Conservation (phyloP, 2,329 filamentous ascomycete genomes). For the Niveomyces coronatus region DNA sequence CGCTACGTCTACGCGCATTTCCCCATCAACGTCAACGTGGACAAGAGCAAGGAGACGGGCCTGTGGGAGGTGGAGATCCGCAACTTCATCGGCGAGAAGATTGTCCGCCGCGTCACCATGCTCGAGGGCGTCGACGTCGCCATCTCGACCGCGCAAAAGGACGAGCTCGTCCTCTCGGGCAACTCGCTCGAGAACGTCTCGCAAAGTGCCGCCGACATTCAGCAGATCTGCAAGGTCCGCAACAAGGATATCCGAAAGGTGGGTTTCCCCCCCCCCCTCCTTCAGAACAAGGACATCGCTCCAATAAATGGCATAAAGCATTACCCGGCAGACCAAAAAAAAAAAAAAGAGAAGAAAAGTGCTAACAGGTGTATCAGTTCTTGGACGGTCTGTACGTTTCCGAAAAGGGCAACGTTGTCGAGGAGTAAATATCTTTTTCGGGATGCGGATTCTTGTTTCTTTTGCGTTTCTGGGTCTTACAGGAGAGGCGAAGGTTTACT, state of each 20-base stretch:
- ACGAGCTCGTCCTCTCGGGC: constrained; percentile 85
- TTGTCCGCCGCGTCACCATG: constrained; percentile 86
- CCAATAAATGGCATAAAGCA: too few species aligned
- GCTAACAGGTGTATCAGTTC: constrained; percentile 51
- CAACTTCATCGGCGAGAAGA: constrained; percentile 99
- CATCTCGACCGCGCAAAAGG: constrained; percentile 88
- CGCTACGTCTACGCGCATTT: constrained; percentile 99
- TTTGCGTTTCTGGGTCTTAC: constrained; percentile 50
- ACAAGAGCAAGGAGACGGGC: constrained; percentile 89
- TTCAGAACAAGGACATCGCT: too few species aligned
- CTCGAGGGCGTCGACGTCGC: constrained; percentile 82
- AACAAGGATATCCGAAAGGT: constrained; percentile 99
- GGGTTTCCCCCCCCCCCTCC: too few species aligned
- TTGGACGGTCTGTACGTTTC: constrained; percentile 99
- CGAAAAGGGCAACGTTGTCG: constrained; percentile 91
- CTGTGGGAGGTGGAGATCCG: constrained; percentile 92
- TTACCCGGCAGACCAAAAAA: too few species aligned
- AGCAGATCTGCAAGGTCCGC: constrained; percentile 98
- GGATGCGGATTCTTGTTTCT: constrained; percentile 35
- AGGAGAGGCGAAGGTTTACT: constrained; percentile 51
- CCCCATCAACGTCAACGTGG: constrained; percentile 99
- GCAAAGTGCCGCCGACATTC: constrained; percentile 96
- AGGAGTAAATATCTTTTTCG: constrained; percentile 48
- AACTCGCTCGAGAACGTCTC: constrained; percentile 98
- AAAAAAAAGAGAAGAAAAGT: too few species aligned